These are phyloP conservation scores for Scedosporium aurantiacum DNA, from an alignment of 2,329 filamentous ascomycete species.

Conservation along the genomic window DNA sequence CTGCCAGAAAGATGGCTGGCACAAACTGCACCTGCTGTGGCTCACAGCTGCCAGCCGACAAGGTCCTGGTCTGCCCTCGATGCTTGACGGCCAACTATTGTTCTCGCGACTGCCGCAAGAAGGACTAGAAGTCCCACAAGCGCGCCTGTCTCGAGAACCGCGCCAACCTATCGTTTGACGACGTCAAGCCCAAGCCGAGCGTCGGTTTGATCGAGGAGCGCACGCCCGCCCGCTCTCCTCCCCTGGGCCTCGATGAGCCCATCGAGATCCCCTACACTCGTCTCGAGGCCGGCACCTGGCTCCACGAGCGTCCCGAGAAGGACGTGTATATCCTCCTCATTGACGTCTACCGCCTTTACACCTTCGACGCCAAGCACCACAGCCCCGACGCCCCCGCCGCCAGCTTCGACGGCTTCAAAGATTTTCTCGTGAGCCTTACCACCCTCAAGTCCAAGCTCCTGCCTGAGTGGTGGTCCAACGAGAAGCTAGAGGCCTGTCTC, in stretches of 20 bases:
- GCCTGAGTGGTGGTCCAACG: too few species aligned
- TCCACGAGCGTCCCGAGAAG: constrained; percentile 24
- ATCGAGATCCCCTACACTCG: constrained; percentile 21
- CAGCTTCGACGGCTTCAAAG: not conserved
- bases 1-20: too few species aligned
- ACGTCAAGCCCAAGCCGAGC: not conserved
- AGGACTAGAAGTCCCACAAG: not conserved
- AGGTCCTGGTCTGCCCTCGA: not conserved
- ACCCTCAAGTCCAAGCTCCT: too few species aligned
- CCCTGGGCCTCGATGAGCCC: constrained; percentile 13
- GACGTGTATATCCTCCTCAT: constrained; percentile 32
- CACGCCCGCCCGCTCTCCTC: constrained; percentile 4
- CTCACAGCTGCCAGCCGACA: not conserved
- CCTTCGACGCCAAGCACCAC: constrained; percentile 18
- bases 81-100: not conserved
- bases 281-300: constrained; percentile 22
- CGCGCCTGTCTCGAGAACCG: not conserved
- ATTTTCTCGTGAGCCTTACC: not conserved
- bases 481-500: too few species aligned
- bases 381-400: not conserved
- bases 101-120: not conserved
- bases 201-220: not conserved
- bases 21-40: not conserved
- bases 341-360: constrained; percentile 30
- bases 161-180: not conserved